phyloP scores from a whole-genome alignment of 176 grass and related monocot species.

The Ensete ventricosum region DNA sequence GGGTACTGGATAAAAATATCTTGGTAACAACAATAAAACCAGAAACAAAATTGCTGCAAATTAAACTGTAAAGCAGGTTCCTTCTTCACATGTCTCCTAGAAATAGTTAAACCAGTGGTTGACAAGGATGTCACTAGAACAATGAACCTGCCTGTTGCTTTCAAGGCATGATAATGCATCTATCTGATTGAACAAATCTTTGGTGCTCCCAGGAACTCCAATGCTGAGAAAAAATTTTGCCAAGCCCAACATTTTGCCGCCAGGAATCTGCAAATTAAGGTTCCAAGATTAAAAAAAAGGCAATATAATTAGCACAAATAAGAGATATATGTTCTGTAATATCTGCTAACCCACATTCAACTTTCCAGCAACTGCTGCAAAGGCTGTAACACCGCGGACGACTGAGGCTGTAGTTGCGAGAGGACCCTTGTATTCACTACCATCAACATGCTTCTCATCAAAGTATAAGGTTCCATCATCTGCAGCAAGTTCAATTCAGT shows the following conservation, averaged over 20 bases:
- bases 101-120: neutral
- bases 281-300: constrained; percentile 9
- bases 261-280: constrained; percentile 53
- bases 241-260: constrained; percentile 74
- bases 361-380: constrained; percentile 54
- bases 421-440: constrained; percentile 70
- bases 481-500: constrained; percentile 22
- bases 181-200: constrained; percentile 86
- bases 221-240: constrained; percentile 88
- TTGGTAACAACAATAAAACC: too few relatives aligned
- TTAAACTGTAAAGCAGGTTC: too few relatives aligned
- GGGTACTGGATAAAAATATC: too few relatives aligned
- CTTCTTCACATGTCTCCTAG: too few relatives aligned
- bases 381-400: constrained; percentile 56
- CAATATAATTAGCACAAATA: neutral
- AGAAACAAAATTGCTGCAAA: too few relatives aligned
- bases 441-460: constrained; percentile 87
- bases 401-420: constrained; percentile 84
- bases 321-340: neutral
- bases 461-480: constrained; percentile 91
- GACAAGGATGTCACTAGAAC: constrained; percentile 4
- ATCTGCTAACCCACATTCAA: constrained; percentile 48
- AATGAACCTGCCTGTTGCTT: constrained; percentile 57
- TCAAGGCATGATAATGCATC: constrained; percentile 68
- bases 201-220: constrained; percentile 69